Evolutionary conservation across 2,329 filamentous ascomycete genomes (phyloP), one percentile per base, ranked within the genome.

Genomic region (Drechmeria coniospora): DNA sequence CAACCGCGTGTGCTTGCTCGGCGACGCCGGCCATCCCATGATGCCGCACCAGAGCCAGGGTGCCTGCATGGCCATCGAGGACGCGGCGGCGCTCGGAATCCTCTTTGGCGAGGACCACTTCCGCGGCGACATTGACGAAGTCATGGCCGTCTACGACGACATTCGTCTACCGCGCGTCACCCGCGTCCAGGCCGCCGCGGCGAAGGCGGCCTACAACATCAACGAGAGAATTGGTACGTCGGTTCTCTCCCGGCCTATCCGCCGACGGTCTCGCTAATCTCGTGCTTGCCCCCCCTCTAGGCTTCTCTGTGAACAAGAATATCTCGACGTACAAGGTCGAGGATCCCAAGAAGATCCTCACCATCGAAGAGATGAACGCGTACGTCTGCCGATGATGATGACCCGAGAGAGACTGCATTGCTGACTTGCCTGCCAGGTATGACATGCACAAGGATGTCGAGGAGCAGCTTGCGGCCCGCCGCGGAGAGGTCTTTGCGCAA

Each of bases 301-400:
- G 71, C 0, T 78, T 78, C 49, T 75, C 69, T 0, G 60, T 58
- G 21, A 77, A 78, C 41, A 74, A 61, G 16, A 39, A 60, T 21
- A 63, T 53, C 10, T 46, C 60, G 0, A 62, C 59, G 0, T 78
- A 78, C 49, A 70, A 68, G 41, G 73, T 78, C 0, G 62, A 68
- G 35, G 64, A 76, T 28, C 61, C 71, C 38, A 64, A 56, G 36
- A 60, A 67, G 25, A 73, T 74, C 35, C 42, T 79, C 18, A 78
- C 74, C 0, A 76, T 79, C 27, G 70, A 76, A 36, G 73, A 79
- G 45, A 77, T 79, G 71, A 78, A 79, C 33, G 56, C 57, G 56
- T 69, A 53, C 54, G 63, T 57, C 23, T 5, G 2, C 20, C 5
- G 10, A 6, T 11, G 4, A n/a, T 4, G 4, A 11, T 21, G 20